phyloP scores from a whole-genome alignment of 1,284 basidiomycete genomes.

The Anthracocystis setariae region DNA sequence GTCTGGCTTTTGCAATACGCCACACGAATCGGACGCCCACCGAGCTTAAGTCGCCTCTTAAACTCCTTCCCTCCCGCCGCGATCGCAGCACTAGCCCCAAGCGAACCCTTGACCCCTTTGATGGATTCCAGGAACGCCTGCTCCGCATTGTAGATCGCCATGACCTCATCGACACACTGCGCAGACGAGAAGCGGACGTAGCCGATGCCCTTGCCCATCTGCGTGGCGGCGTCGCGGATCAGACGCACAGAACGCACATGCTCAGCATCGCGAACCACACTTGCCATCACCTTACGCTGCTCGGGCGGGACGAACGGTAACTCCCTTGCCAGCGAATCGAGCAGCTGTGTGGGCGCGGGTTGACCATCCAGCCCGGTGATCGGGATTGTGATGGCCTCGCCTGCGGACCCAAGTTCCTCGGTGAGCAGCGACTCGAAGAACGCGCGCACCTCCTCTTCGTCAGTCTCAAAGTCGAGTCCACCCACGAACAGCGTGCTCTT shows the following conservation, averaged over 20 bases:
- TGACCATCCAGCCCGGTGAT: conserved; percentile 42
- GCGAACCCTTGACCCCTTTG: conserved; percentile 37
- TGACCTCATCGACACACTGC: conserved; percentile 69
- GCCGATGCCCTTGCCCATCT: conserved; percentile 96
- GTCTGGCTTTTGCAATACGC: conserved; percentile 61
- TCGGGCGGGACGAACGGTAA: conserved; percentile 33
- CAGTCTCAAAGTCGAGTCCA: conserved; percentile 88
- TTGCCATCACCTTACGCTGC: conserved; percentile 18
- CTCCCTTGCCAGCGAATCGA: conserved; percentile 25
- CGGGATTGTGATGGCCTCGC: conserved; percentile 23
- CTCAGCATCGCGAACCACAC: conserved; percentile 50
- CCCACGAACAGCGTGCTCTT: conserved; percentile 89
- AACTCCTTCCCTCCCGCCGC: conserved; percentile 55
- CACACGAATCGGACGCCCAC: conserved; percentile 57
- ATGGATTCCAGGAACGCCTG: conserved; percentile 54
- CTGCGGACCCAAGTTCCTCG: conserved; percentile 76
- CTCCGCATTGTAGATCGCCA: conserved; percentile 62
- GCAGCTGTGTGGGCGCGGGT: conserved; percentile 14
- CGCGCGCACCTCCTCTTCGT: conserved; percentile 85
- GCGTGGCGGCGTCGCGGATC: conserved; percentile 88
- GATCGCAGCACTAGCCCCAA: conserved; percentile 40
- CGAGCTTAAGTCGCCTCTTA: conserved; percentile 62
- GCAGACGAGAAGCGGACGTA: conserved; percentile 86
- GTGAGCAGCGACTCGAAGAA: conserved; percentile 85
- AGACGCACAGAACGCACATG: conserved; percentile 90